phyloP scores from a whole-genome alignment of 202 grass and related monocot species.

The Panicum virgatum region DNA sequence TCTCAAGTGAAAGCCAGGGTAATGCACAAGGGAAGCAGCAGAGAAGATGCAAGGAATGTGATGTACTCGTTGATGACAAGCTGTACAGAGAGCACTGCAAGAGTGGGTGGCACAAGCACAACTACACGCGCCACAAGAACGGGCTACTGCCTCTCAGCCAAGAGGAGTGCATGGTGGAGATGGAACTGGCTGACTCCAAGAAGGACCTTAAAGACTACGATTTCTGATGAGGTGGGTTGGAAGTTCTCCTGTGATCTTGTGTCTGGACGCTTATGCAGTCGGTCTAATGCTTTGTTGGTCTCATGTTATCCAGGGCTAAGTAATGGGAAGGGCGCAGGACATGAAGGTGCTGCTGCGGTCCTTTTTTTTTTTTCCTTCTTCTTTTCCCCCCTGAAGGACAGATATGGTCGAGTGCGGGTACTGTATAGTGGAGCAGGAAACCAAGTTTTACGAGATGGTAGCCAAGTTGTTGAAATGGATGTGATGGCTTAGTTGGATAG shows the following conservation, averaged over 20 bases:
- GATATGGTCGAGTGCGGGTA: neutral
- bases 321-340: neutral
- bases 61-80: constrained; percentile 66
- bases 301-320: constrained; percentile 1
- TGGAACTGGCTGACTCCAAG: constrained; percentile 54
- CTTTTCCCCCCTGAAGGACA: neutral
- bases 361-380: too few species aligned
- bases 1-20: constrained; percentile 38
- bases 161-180: constrained; percentile 75
- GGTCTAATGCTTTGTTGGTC: neutral
- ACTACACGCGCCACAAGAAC: constrained; percentile 75
- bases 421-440: constrained; percentile 23
- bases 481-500: neutral
- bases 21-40: constrained; percentile 49
- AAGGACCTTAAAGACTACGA: constrained; percentile 80
- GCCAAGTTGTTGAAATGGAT: constrained; percentile 5
- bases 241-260: neutral
- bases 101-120: constrained; percentile 94
- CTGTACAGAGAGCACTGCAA: constrained; percentile 87
- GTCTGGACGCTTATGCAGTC: neutral
- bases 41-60: constrained; percentile 77
- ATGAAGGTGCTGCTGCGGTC: constrained; percentile 7
- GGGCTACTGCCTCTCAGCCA: constrained; percentile 68
- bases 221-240: constrained; percentile 55
- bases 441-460: neutral